Percentiles rank a stretch among this genome's conserved stretches.
phyloP scores from a whole-genome alignment of 208 protist genomes.

The Willaertia magna region DNA sequence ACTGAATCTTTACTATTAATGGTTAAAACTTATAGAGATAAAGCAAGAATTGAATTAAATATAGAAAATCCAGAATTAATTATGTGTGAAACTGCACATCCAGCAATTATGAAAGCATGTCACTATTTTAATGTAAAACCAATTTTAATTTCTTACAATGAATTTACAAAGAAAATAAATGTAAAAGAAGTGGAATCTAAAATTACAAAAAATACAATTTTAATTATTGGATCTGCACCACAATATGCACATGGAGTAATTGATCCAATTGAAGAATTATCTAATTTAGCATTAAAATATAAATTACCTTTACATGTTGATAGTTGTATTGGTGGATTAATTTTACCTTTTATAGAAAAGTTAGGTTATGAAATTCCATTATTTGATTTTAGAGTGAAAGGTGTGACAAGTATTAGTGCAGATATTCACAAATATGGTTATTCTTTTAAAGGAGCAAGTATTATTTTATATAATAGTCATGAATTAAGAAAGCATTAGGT shows the following conservation, averaged over 20 bases:
- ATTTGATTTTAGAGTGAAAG: conserved; percentile 18
- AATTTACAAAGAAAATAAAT: too few species aligned
- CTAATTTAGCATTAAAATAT: neutral
- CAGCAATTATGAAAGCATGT: neutral
- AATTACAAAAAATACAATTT: neutral
- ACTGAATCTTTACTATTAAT: neutral
- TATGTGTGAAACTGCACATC: neutral
- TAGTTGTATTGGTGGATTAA: conserved; percentile 19
- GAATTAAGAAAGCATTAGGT: conserved; percentile 45
- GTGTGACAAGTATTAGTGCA: conserved; percentile 17
- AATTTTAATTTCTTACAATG: too few species aligned
- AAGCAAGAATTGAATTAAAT: neutral
- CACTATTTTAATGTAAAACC: conserved; percentile 3
- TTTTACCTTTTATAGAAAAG: conserved; percentile 1
- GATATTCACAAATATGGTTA: conserved; percentile 27
- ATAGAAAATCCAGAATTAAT: neutral
- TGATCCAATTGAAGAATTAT: conserved; percentile 13
- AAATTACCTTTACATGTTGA: conserved; percentile 15
- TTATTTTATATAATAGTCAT: conserved; percentile 9
- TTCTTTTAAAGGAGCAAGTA: conserved; percentile 14
- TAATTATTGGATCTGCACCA: conserved; percentile 23
- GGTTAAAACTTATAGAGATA: neutral
- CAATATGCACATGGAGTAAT: conserved; percentile 14
- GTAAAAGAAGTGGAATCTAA: neutral
- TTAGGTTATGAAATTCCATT: neutral